A percentile compares a stretch with the other conserved stretches of the same genome.
Evolutionary conservation across 768 basidiomycete species (phyloP).

Genomic region (Auricularia sp.): DNA sequence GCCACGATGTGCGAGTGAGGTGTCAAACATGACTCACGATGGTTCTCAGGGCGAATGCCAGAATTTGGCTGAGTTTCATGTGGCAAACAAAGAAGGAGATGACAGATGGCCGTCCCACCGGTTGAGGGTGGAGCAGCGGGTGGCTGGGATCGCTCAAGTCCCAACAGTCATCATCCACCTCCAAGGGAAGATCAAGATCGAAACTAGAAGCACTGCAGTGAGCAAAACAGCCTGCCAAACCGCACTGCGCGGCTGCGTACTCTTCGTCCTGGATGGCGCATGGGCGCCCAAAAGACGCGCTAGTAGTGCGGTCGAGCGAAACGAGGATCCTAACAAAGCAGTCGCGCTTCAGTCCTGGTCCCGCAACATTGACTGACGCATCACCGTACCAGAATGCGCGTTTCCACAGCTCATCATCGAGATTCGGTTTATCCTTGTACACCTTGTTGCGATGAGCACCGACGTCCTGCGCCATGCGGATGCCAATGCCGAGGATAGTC

Average conservation of each 20-base stretch:
- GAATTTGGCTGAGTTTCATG: conserved; percentile 49
- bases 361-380: not conserved
- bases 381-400: conserved; percentile 30
- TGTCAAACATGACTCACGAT: conserved; percentile 30
- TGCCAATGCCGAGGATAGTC: conserved; percentile 54
- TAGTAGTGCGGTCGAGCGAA: conserved; percentile 21
- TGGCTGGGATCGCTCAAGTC: conserved; percentile 24
- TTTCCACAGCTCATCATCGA: conserved; percentile 67
- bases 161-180: conserved; percentile 82
- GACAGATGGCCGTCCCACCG: conserved; percentile 41
- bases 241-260: conserved; percentile 28
- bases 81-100: conserved; percentile 47
- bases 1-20: not conserved
- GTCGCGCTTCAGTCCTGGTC: too few species aligned
- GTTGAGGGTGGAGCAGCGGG: conserved; percentile 48
- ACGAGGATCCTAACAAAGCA: conserved; percentile 7
- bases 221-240: conserved; percentile 18
- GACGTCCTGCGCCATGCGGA: conserved; percentile 65
- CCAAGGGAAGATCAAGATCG: conserved; percentile 59
- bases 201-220: conserved; percentile 34
- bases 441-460: conserved; percentile 49
- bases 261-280: conserved; percentile 68
- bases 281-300: conserved; percentile 49
- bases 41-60: conserved; percentile 47
- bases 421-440: conserved; percentile 20